A percentile compares a stretch with the other conserved stretches of the same genome.
Evolutionary conservation across 2,329 filamentous ascomycete genomes (phyloP).

Genomic region (Chaetomium sp.): DNA sequence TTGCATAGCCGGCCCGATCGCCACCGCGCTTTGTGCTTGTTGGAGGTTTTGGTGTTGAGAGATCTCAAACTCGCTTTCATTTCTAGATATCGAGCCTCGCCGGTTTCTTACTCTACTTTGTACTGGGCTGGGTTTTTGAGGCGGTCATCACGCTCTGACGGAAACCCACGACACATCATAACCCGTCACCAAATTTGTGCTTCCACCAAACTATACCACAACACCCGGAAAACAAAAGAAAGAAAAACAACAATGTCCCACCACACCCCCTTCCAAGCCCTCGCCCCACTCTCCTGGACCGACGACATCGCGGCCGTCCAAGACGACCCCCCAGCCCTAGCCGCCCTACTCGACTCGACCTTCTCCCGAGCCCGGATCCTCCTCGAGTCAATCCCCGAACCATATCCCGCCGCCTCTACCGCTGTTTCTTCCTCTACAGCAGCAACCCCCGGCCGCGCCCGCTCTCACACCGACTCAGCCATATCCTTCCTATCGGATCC

Average conservation of each 20-base stretch:
- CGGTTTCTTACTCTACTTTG: too few species aligned
- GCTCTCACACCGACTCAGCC: slow-evolving; percentile 52
- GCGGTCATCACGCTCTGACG: too few species aligned
- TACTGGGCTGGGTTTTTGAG: too few species aligned
- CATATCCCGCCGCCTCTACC: background rate
- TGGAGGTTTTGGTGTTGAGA: too few species aligned
- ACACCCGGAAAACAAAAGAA: background rate
- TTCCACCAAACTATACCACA: too few species aligned
- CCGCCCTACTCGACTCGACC: slow-evolving; percentile 17
- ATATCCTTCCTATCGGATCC: slow-evolving; percentile 24
- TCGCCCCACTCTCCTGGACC: slow-evolving; percentile 20
- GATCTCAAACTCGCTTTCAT: too few species aligned
- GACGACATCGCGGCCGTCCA: slow-evolving; percentile 4
- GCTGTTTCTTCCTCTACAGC: background rate
- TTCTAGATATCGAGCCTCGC: too few species aligned
- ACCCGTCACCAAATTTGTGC: too few species aligned
- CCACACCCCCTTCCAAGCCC: slow-evolving; percentile 23
- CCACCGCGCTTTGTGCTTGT: too few species aligned
- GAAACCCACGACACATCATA: too few species aligned
- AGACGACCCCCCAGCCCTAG: slow-evolving; percentile 1
- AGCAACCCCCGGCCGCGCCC: slow-evolving; percentile 37
- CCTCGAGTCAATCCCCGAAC: slow-evolving; percentile 23
- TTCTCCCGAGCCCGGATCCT: slow-evolving; percentile 21
- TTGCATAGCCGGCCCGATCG: too few species aligned
- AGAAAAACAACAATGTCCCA: slow-evolving; percentile 10